Percentiles rank a stretch among this genome's conserved stretches.
phyloP scores from a whole-genome alignment of 805 yeast species.

The Jamesozyma piceae region DNA sequence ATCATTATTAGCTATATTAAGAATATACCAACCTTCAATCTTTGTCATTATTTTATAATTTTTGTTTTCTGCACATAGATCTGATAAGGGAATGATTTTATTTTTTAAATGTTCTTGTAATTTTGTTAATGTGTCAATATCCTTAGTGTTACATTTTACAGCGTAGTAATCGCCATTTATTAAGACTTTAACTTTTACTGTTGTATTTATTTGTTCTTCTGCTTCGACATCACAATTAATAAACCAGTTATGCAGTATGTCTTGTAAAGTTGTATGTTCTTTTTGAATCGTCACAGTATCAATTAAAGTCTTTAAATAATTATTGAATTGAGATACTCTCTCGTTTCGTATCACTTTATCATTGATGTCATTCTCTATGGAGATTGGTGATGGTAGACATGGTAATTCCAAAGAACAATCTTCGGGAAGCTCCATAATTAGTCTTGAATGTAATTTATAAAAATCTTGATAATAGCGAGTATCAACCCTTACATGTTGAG shows the following conservation, averaged over 20 bases:
- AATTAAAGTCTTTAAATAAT: constrained; percentile 4
- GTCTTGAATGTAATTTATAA: constrained; percentile 14
- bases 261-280: not conserved
- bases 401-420: constrained; percentile 2
- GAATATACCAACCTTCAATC: constrained; percentile 16
- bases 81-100: not conserved
- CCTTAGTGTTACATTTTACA: constrained; percentile 10
- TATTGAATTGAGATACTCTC: constrained; percentile 9
- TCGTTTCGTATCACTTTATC: not conserved
- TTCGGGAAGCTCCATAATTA: constrained; percentile 1
- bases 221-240: not conserved
- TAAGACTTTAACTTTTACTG: constrained; percentile 15
- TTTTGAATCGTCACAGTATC: not conserved
- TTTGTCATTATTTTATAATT: constrained; percentile 7
- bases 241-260: constrained; percentile 8
- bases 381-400: constrained; percentile 9
- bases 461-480: constrained; percentile 17
- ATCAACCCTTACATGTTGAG: constrained; percentile 7
- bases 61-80: not conserved
- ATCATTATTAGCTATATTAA: constrained; percentile 11
- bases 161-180: constrained; percentile 18
- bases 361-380: not conserved
- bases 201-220: not conserved
- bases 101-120: constrained; percentile 4
- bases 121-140: constrained; percentile 9